Percentiles rank a stretch among this genome's conserved stretches.
These are phyloP conservation scores for Trichomonascaceae sp. DNA, from an alignment of 1,139 yeast species.

Conservation along the genomic window DNA sequence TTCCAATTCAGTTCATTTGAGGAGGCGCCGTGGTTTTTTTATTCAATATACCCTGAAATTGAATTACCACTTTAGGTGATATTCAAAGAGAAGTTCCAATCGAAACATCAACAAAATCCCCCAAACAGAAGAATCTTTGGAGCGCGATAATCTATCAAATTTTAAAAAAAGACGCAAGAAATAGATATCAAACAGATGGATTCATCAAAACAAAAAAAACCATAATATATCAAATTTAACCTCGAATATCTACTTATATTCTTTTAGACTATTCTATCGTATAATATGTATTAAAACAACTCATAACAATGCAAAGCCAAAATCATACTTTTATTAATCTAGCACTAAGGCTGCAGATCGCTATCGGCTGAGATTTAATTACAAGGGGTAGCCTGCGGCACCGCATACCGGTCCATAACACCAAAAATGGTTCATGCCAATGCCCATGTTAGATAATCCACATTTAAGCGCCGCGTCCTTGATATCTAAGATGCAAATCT, in stretches of 20 bases:
- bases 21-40: not conserved
- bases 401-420: not conserved
- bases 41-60: not conserved
- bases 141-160: not conserved
- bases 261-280: not conserved
- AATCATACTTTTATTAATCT: not conserved
- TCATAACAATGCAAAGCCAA: not conserved
- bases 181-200: not conserved
- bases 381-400: not conserved
- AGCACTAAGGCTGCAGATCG: not conserved
- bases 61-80: not conserved
- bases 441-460: not conserved
- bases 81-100: not conserved
- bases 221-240: not conserved
- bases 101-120: not conserved
- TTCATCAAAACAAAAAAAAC: no score
- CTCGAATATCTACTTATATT: not conserved
- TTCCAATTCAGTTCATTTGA: no score
- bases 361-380: not conserved
- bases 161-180: no score
- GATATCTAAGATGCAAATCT: not conserved
- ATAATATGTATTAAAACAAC: not conserved
- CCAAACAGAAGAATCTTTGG: not conserved
- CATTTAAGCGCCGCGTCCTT: not conserved
- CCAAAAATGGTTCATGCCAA: not conserved